A percentile compares a stretch with the other conserved stretches of the same genome.
These are phyloP conservation scores for Hordeum pubiflorum DNA, from an alignment of 202 grass and related monocot genomes.

Conservation along the genomic window DNA sequence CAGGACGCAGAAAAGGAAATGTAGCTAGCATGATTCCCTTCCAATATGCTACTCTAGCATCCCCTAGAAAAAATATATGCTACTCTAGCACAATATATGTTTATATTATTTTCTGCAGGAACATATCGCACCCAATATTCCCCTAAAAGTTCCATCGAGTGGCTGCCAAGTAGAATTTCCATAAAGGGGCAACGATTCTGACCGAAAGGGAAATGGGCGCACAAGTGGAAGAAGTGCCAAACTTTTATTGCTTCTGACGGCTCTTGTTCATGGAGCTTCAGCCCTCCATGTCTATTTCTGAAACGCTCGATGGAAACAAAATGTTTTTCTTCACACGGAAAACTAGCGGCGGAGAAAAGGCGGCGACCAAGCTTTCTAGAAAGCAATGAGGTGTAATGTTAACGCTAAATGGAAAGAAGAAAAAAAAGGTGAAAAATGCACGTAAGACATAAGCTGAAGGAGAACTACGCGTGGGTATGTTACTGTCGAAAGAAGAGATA, in stretches of 20 bases:
- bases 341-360: neutral
- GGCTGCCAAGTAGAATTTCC: slow-evolving; percentile 16
- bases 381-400: no score
- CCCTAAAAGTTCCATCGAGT: slow-evolving; percentile 33
- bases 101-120: neutral
- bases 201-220: slow-evolving; percentile 13
- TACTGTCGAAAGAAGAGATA: neutral
- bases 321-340: neutral
- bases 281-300: slow-evolving; percentile 27
- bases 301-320: neutral
- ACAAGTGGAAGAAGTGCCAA: slow-evolving; percentile 11
- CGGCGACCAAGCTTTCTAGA: neutral
- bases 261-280: slow-evolving; percentile 13
- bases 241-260: slow-evolving; percentile 11
- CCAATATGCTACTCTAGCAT: neutral
- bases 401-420: neutral
- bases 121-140: slow-evolving; percentile 50
- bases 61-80: no score
- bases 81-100: neutral
- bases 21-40: neutral
- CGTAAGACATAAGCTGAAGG: neutral
- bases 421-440: neutral
- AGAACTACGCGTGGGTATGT: neutral
- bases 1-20: slow-evolving; percentile 23
- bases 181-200: slow-evolving; percentile 20